Base-by-base conservation (phyloP, 768 basidiomycete genomes). In the Tylopilus subfusipes region DNA sequence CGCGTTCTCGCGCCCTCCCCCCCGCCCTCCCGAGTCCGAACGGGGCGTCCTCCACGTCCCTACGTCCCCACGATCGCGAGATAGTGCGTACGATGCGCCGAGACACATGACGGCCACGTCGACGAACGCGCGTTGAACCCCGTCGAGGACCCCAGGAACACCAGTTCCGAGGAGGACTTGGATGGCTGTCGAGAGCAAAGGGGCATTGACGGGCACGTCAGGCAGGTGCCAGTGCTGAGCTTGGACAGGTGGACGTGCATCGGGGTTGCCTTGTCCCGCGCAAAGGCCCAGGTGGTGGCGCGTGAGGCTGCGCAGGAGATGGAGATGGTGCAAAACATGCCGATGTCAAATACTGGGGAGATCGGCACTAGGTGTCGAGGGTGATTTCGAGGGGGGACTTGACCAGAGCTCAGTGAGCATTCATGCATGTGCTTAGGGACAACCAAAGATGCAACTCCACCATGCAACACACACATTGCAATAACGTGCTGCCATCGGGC, bases 231-330 rank as follows among this genome's bases (percentile, higher is more conserved):
- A 9, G 69, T 65, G 39, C 73, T 72, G 62, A 86, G 73, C 46
- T 69, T 71, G 8, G 78, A 69, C 71, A 85, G 85, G 53, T 73
- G 61, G 12, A 54, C 46, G 33, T 79, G 75, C 42, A 80, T 76
- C 2, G 84, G 86, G 39, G 87, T 81, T 1, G 82, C 86, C 55
- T 77, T 77, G 69, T 87, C 86, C 3, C 86, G 77, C 0, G 84
- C 81, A 65, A 88, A 87, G 43, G 82, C 82, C 86, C 85, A 87
- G 3, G 85, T 86, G 3, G 85, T 86, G 29, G 82, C 80, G 18
- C 85, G 80, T 13, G 84, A 86, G 34, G 85, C 82, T 10, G 84
- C 84, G 49, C 82, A 84, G 38, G 80, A 79, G 56, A 83, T 82
- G 18, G 85, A 85, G 53, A 86, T 81, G 36, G 82, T 78, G 50